Evolutionary conservation across 176 grass and related monocot genomes (phyloP).

Genomic region (Thinopyrum elongatum): DNA sequence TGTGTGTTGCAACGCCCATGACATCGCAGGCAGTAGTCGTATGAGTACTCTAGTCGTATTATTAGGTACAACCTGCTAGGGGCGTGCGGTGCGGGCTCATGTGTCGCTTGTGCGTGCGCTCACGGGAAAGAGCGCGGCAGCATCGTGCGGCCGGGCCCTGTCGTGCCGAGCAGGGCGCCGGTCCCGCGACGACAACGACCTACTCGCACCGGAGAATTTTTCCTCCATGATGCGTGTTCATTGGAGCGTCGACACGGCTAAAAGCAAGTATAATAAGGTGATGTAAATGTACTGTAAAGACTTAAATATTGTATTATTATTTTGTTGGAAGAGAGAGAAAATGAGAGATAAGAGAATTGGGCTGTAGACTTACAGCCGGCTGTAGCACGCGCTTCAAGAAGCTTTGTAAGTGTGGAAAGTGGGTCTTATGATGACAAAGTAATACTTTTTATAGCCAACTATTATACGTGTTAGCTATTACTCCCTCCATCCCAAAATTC

Average conservation of each 20-base stretch:
- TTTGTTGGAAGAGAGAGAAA: no score
- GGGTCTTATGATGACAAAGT: no score
- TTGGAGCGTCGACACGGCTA: not conserved
- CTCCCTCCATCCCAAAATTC: no score
- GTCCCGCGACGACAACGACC: not conserved
- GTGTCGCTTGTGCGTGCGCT: not conserved
- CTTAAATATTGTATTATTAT: no score
- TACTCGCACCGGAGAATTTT: not conserved
- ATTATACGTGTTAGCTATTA: no score
- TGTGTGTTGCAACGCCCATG: not conserved
- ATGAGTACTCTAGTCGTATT: not conserved
- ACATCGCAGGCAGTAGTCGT: not conserved
- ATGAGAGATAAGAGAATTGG: no score
- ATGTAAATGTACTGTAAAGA: no score
- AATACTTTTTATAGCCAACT: no score
- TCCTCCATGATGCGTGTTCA: not conserved
- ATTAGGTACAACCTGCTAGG: not conserved
- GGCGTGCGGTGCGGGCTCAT: not conserved
- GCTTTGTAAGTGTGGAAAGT: no score
- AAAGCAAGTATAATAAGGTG: no score
- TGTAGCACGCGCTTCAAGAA: no score
- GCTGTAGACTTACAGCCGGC: no score
- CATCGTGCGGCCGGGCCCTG: not conserved
- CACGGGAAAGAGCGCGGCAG: not conserved
- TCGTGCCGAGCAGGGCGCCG: not conserved